Percentiles rank a stretch among this genome's conserved stretches.
phyloP scores from a whole-genome alignment of 257 asterid species.

The Capsicum pubescens region DNA sequence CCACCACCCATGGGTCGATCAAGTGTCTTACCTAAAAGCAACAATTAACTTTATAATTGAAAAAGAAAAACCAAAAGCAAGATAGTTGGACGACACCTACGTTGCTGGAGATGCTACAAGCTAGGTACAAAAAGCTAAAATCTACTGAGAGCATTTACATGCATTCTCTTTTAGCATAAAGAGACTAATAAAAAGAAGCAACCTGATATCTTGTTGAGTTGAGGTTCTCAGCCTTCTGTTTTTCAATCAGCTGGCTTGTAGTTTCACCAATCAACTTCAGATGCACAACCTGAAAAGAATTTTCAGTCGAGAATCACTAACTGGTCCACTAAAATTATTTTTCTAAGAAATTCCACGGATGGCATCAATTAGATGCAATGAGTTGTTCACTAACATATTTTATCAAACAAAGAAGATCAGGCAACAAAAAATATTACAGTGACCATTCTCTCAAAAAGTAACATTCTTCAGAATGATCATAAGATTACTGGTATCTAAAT shows the following conservation, averaged over 20 bases:
- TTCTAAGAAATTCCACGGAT: neutral
- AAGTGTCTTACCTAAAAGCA: neutral
- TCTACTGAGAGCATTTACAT: constrained; percentile 2
- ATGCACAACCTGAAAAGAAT: constrained; percentile 27
- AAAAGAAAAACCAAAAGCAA: neutral
- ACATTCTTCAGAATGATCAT: neutral
- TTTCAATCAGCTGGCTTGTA: constrained; percentile 33
- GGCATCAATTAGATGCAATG: constrained; percentile 15
- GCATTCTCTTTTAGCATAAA: neutral
- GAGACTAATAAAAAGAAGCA: constrained; percentile 20
- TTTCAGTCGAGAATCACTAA: neutral
- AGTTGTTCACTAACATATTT: constrained; percentile 5
- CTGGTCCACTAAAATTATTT: neutral
- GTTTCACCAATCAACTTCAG: constrained; percentile 30
- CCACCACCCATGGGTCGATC: neutral
- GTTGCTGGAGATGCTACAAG: constrained; percentile 2
- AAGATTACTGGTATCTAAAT: neutral
- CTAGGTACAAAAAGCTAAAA: neutral
- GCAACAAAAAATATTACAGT: neutral
- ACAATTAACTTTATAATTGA: neutral
- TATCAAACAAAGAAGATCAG: neutral
- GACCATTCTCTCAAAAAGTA: constrained; percentile 12
- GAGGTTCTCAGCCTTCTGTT: constrained; percentile 33
- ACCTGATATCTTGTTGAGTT: constrained; percentile 35
- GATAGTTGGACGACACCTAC: constrained; percentile 4